These are phyloP conservation scores for Ceriops decandra DNA, from an alignment of 345 rosid species.

Conservation along the genomic window DNA sequence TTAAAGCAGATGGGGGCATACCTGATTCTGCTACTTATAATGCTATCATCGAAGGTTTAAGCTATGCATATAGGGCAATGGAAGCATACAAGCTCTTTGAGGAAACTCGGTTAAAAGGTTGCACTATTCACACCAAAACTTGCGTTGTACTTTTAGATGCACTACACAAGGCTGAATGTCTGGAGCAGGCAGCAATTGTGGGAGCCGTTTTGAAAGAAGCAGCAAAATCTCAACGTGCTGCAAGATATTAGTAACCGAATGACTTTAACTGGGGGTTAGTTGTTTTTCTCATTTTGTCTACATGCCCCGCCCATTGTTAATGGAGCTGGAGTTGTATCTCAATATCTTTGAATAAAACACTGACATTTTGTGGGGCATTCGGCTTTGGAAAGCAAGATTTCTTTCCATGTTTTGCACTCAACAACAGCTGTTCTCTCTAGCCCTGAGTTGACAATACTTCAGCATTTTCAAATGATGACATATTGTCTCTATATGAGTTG, in stretches of 20 bases:
- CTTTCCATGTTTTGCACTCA: too few species aligned
- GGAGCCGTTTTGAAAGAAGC: constrained; percentile 87
- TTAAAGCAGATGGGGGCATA: constrained; percentile 55
- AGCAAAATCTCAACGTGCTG: constrained; percentile 85
- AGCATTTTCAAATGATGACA: too few species aligned
- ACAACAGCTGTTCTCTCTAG: too few species aligned
- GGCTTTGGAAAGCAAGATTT: too few species aligned
- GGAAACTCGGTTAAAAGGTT: constrained; percentile 73
- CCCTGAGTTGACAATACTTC: too few species aligned
- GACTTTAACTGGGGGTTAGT: constrained; percentile 19
- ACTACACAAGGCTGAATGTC: constrained; percentile 75
- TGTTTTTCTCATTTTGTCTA: not conserved
- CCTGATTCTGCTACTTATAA: constrained; percentile 80
- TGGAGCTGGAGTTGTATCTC: not conserved
- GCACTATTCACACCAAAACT: constrained; percentile 59
- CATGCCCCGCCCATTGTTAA: constrained; percentile 2
- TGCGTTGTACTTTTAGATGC: constrained; percentile 85
- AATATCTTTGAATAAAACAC: not conserved
- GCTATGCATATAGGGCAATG: constrained; percentile 63
- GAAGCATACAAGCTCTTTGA: constrained; percentile 78
- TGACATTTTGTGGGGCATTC: not conserved
- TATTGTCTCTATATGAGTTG: too few species aligned
- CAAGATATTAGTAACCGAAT: constrained; percentile 59
- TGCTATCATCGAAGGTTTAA: constrained; percentile 81
- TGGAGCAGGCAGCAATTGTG: constrained; percentile 92